Conservation (phyloP, 495 filamentous ascomycete species). For the Trichoderma erinaceum region DNA sequence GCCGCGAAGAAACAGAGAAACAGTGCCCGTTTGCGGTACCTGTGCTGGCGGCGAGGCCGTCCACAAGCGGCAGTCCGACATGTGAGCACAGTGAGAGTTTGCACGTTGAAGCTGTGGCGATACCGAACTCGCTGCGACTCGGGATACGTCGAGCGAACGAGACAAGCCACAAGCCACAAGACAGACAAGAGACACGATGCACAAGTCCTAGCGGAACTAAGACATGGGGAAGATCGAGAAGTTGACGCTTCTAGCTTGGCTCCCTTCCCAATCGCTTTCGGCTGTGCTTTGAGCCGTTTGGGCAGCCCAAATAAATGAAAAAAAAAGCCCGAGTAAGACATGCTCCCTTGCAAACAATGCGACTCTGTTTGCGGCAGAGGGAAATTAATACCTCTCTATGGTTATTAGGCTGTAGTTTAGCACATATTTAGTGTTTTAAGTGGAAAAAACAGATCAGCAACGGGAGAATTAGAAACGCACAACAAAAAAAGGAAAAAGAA, state of each 20-base stretch:
- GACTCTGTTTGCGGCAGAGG: slow-evolving; percentile 4
- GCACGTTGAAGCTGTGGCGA: neutral
- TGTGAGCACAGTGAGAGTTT: slow-evolving; percentile 1
- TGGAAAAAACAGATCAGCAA: neutral
- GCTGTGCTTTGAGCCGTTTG: slow-evolving; percentile 5
- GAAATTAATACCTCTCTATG: slow-evolving; percentile 1
- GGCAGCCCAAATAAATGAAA: neutral
- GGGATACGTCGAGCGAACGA: neutral
- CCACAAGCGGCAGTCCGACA: slow-evolving; percentile 9
- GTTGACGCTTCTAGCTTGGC: neutral
- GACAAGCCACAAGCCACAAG: neutral
- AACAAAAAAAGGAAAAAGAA: neutral
- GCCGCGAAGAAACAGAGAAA: neutral
- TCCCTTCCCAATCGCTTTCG: neutral
- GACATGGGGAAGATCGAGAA: neutral
- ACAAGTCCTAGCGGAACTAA: neutral
- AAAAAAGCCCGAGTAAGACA: neutral
- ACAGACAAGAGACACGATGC: neutral
- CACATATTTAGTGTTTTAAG: neutral
- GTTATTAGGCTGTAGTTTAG: neutral
- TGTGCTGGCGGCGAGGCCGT: neutral
- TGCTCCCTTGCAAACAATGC: neutral
- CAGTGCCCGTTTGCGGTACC: neutral
- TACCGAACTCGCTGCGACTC: neutral
- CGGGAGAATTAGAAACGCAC: too few species aligned